Evolutionary conservation across 2,329 filamentous ascomycete species (phyloP).

Genomic region (Colletotrichum somersetense): DNA sequence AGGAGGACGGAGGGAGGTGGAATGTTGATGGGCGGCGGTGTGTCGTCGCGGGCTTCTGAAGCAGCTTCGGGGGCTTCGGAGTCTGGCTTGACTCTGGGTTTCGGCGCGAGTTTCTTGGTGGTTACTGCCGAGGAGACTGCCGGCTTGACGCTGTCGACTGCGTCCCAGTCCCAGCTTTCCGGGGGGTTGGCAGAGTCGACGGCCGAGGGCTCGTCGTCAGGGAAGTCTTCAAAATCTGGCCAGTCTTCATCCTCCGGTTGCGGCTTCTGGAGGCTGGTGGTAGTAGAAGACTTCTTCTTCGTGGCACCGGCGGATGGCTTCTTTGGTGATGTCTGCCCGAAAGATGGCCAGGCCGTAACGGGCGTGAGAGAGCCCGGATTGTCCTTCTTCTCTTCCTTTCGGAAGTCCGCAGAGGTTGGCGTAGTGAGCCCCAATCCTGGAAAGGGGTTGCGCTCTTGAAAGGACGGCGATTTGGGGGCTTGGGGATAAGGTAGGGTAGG

Average conservation of each 20-base stretch:
- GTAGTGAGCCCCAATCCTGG: conserved; percentile 62
- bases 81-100: conserved; percentile 1
- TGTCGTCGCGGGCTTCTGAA: conserved; percentile 47
- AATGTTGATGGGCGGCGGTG: conserved; percentile 82
- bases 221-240: conserved; percentile 64
- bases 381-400: conserved; percentile 49
- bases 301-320: conserved; percentile 22
- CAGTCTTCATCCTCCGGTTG: conserved; percentile 58
- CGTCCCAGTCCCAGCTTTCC: conserved; percentile 65
- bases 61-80: background rate
- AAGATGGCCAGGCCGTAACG: conserved; percentile 61
- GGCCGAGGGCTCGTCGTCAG: conserved; percentile 44
- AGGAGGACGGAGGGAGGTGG: conserved; percentile 89
- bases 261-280: conserved; percentile 35
- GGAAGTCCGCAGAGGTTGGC: conserved; percentile 52
- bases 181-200: conserved; percentile 42
- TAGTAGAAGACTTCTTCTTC: conserved; percentile 29
- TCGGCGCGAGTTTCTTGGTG: conserved; percentile 12
- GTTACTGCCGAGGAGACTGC: conserved; percentile 8
- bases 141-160: conserved; percentile 51
- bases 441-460: conserved; percentile 66
- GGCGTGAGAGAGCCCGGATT: conserved; percentile 55
- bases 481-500: conserved; percentile 57
- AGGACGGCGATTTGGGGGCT: conserved; percentile 65
- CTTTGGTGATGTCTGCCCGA: conserved; percentile 44